Evolutionary conservation across 75 land plant species (phyloP), one percentile per base, ranked within the genome.

Genomic region (Ceratopteris richardii): DNA sequence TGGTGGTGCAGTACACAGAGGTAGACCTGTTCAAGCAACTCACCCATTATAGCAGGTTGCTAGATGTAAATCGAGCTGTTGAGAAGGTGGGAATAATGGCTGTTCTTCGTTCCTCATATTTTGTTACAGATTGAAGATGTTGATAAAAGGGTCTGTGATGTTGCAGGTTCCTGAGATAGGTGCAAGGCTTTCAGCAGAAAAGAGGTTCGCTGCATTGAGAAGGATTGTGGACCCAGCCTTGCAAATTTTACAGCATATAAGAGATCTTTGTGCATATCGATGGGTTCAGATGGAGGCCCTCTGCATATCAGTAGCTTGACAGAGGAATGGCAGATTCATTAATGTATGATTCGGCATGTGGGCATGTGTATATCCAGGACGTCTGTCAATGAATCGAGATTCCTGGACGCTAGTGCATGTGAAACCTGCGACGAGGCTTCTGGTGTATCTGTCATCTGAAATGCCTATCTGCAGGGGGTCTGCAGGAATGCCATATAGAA

Each of bases 1-100:
- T 59, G 61, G 26, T 1, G 18, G 10, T 40, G 27, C 77, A 95
- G 99, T 90, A 80, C 61, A 77, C 88, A 6, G 96, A 95, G 75
- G 92, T 78, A 21, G 85, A 95, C 54, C 54, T 95, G 29, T 95
- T 84, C 80, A 90, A 77, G 60, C 99, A 95, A 80, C 92, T 95
- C 44, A 62, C 82, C 0, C 94, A 86, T 58, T 86, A 83, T 66
- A 80, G 86, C 73, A 64, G 89, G 29, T 30, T 86, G 2, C 65
- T 95, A 40, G 96, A 95, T 67, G 68, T 78, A 14, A 57, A 52
- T 18, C 77, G 79, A 36, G 82, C 69, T 50, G 33, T 90, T 44
- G 83, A 90, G 25, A 95, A 86, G 97, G 99, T 93, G 56, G 24
- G 18, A 20, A 4, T 59, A 40, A 40, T 40, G 14, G 9, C 42